These are phyloP conservation scores for Amaranthus tricolor DNA, from an alignment of 179 eudicot genomes.

Conservation along the genomic window DNA sequence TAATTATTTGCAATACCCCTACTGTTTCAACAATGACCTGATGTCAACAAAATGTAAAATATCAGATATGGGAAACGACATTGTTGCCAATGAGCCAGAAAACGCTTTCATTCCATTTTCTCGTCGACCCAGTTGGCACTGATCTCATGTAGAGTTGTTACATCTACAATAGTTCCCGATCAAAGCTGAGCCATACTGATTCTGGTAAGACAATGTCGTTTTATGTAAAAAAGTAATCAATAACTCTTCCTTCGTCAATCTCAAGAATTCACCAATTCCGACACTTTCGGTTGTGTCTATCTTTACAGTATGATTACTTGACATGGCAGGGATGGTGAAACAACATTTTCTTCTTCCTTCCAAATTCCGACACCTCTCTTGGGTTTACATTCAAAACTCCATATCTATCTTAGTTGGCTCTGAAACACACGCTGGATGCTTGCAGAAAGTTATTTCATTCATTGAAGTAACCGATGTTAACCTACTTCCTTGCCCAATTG, in stretches of 20 bases:
- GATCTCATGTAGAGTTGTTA: slow-evolving; percentile 61
- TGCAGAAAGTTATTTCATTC: slow-evolving; percentile 12
- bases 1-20: neutral
- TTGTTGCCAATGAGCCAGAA: slow-evolving; percentile 50
- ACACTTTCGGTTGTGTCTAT: neutral
- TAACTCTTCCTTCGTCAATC: neutral
- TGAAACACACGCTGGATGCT: neutral
- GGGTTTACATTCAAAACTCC: too few relatives aligned
- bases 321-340: neutral
- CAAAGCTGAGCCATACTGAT: neutral
- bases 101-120: slow-evolving; percentile 46
- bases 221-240: neutral
- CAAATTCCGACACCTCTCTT: too few relatives aligned
- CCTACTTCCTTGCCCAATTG: slow-evolving; percentile 16
- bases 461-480: slow-evolving; percentile 15
- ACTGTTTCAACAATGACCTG: neutral
- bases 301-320: slow-evolving; percentile 8
- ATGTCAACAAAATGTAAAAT: slow-evolving; percentile 7
- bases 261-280: neutral
- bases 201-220: slow-evolving; percentile 1
- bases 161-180: neutral
- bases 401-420: neutral
- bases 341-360: neutral
- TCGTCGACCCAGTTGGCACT: slow-evolving; percentile 78
- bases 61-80: slow-evolving; percentile 71